Evolutionary conservation across 768 basidiomycete genomes (phyloP).

Genomic region (Tylopilus intermedius): DNA sequence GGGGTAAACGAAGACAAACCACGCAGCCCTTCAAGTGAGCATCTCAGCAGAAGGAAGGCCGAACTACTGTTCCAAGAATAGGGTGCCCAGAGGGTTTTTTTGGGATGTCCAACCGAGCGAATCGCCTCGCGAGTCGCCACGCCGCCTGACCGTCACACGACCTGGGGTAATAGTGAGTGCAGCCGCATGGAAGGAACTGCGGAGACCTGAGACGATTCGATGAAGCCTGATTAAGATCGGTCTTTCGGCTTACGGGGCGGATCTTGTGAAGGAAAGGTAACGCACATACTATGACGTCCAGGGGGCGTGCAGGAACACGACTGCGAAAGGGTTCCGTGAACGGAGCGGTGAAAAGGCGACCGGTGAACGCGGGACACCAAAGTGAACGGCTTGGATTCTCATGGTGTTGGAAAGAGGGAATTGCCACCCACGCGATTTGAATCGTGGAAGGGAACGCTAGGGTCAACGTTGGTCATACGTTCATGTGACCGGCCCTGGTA

Average conservation of each 20-base stretch:
- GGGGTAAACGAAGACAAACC: neutral
- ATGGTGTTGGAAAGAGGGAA: conserved; percentile 6
- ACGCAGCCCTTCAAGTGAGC: neutral
- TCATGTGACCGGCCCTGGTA: conserved; percentile 13
- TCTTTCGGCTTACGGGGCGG: conserved; percentile 12
- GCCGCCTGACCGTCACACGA: conserved; percentile 20
- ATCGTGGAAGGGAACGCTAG: conserved; percentile 5
- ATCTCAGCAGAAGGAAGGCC: conserved; percentile 8
- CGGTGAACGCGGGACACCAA: conserved; percentile 4
- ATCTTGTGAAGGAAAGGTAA: conserved; percentile 25
- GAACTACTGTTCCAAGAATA: neutral
- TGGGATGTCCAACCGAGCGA: neutral
- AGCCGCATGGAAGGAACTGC: conserved; percentile 20
- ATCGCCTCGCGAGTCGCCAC: conserved; percentile 10
- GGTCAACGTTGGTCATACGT: conserved; percentile 4
- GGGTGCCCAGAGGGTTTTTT: conserved; percentile 3
- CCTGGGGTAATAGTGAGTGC: conserved; percentile 29
- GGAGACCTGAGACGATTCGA: conserved; percentile 13
- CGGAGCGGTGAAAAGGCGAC: conserved; percentile 15
- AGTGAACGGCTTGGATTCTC: conserved; percentile 16
- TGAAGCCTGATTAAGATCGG: conserved; percentile 14
- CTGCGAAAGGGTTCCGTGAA: conserved; percentile 8
- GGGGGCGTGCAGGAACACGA: neutral
- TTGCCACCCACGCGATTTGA: neutral
- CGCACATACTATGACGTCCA: conserved; percentile 16